These are phyloP conservation scores for Fusarium paranaense DNA, from an alignment of 2,329 filamentous ascomycete genomes.

Conservation along the genomic window DNA sequence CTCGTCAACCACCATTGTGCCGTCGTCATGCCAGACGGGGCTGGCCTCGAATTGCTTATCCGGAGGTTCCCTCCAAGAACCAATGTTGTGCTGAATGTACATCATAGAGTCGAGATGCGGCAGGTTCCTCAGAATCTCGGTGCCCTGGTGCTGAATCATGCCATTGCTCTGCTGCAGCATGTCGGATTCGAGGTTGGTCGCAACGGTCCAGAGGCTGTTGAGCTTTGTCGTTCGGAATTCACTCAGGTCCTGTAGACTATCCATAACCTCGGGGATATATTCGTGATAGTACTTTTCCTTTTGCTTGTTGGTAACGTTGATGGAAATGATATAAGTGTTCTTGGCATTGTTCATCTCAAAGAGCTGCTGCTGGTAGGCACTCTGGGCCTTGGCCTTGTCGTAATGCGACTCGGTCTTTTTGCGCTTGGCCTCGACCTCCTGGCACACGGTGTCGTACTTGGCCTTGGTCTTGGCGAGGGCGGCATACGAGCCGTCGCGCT, in stretches of 20 bases:
- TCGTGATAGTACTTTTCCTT: conserved; percentile 98
- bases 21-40: conserved; percentile 96
- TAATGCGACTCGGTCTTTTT: conserved; percentile 97
- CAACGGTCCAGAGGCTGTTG: conserved; percentile 87
- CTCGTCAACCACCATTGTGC: conserved; percentile 86
- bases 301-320: conserved; percentile 97
- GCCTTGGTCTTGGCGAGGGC: conserved; percentile 91
- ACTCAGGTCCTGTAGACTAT: conserved; percentile 92
- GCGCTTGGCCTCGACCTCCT: conserved; percentile 92
- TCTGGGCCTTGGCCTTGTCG: conserved; percentile 92
- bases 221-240: conserved; percentile 88
- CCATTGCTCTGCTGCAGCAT: conserved; percentile 80
- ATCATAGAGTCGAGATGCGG: conserved; percentile 95
- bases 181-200: conserved; percentile 82
- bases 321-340: conserved; percentile 96
- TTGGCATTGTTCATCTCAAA: conserved; percentile 97
- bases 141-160: conserved; percentile 77
- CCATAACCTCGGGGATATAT: conserved; percentile 92
- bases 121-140: conserved; percentile 88
- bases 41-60: conserved; percentile 93
- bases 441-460: conserved; percentile 92
- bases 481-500: conserved; percentile 84
- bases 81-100: conserved; percentile 94
- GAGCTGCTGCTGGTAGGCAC: conserved; percentile 91
- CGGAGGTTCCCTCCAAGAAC: conserved; percentile 82